These are phyloP conservation scores for Nakaseomyces uthaithaninus DNA, from an alignment of 1,139 yeast species.

Conservation along the genomic window DNA sequence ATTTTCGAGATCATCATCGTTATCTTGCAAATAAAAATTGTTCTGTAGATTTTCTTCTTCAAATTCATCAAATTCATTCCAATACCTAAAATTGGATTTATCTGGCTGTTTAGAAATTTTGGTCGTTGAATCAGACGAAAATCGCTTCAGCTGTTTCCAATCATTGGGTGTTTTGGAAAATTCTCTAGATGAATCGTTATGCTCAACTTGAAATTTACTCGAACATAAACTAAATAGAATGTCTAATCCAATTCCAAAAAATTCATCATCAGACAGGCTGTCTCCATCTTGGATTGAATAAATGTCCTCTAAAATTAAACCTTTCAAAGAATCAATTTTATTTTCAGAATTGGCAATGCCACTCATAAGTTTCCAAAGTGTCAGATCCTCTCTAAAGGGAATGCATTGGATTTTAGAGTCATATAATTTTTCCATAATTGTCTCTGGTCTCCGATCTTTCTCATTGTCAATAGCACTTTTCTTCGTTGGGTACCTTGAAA, in stretches of 20 bases:
- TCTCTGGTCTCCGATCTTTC: slow-evolving; percentile 34
- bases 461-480: slow-evolving; percentile 16
- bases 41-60: slow-evolving; percentile 38
- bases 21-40: slow-evolving; percentile 16
- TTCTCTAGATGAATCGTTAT: not conserved
- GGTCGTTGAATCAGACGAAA: slow-evolving; percentile 2
- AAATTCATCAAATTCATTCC: slow-evolving; percentile 69
- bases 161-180: slow-evolving; percentile 2
- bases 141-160: slow-evolving; percentile 1
- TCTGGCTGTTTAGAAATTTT: slow-evolving; percentile 4
- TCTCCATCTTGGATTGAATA: slow-evolving; percentile 13
- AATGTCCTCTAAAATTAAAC: slow-evolving; percentile 28
- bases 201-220: slow-evolving; percentile 5
- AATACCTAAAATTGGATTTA: slow-evolving; percentile 40
- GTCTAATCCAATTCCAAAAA: slow-evolving; percentile 21
- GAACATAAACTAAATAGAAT: slow-evolving; percentile 14
- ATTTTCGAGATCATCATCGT: slow-evolving; percentile 7
- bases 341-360: slow-evolving; percentile 32
- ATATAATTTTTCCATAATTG: slow-evolving; percentile 20
- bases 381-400: slow-evolving; percentile 30
- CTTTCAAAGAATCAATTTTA: slow-evolving; percentile 28
- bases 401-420: slow-evolving; percentile 30
- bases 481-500: slow-evolving; percentile 28
- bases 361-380: slow-evolving; percentile 26
- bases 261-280: slow-evolving; percentile 17